A percentile compares a stretch with the other conserved stretches of the same genome.
These are phyloP conservation scores for Peronosclerospora sorghi DNA, from an alignment of 352 stramenopile genomes.

Conservation along the genomic window DNA sequence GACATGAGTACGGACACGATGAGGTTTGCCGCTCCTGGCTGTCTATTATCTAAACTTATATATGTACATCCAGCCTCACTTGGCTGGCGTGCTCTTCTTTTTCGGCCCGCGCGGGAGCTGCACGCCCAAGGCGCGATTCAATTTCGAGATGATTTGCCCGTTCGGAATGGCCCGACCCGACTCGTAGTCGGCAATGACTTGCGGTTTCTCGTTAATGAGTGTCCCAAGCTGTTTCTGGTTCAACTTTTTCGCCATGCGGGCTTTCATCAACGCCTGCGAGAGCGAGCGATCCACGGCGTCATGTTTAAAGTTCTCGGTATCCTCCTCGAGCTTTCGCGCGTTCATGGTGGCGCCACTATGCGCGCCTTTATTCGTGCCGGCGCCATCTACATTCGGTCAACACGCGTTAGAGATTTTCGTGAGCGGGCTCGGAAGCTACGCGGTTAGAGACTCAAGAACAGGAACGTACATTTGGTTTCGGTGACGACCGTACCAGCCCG, in stretches of 20 bases:
- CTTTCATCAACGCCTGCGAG: constrained; percentile 91
- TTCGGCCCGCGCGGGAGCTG: constrained; percentile 71
- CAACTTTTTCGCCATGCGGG: constrained; percentile 95
- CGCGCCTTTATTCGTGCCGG: constrained; percentile 79
- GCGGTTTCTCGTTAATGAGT: constrained; percentile 92
- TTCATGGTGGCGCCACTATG: constrained; percentile 68
- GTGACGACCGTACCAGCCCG: constrained; percentile 61
- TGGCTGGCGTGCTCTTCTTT: constrained; percentile 46
- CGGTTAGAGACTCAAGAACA: too few relatives aligned
- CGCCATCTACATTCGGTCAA: constrained; percentile 30
- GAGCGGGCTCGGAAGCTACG: too few relatives aligned
- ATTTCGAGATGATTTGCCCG: constrained; percentile 93
- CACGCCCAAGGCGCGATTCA: constrained; percentile 90
- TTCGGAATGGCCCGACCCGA: constrained; percentile 96
- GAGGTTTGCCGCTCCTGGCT: too few relatives aligned
- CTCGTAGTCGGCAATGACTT: constrained; percentile 96
- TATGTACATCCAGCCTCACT: constrained; percentile 1
- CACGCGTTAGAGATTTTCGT: neutral
- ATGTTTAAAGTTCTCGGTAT: constrained; percentile 85
- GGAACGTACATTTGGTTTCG: constrained; percentile 54
- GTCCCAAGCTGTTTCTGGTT: constrained; percentile 97
- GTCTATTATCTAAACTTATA: too few relatives aligned
- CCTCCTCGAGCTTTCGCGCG: constrained; percentile 87
- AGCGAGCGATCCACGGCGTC: constrained; percentile 77
- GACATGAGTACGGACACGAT: too few relatives aligned